phyloP scores from a whole-genome alignment of 1,139 yeast genomes.

The Candida sp. region DNA sequence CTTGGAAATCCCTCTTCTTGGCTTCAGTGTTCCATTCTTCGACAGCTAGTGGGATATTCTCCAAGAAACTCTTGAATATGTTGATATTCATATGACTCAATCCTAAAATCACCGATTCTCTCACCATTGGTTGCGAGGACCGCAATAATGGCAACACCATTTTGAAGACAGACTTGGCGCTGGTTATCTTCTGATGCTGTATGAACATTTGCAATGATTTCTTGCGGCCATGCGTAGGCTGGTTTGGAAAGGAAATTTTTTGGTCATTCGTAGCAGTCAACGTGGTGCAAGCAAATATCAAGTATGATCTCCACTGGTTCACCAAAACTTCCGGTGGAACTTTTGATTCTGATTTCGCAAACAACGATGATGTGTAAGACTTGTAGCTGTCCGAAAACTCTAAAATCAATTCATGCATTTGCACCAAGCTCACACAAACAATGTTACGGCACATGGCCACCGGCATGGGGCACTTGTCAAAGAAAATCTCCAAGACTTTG shows the following conservation, averaged over 20 bases:
- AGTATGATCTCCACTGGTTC: conserved; percentile 87
- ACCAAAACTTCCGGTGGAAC: conserved; percentile 74
- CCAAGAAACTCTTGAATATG: conserved; percentile 82
- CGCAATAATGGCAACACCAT: conserved; percentile 85
- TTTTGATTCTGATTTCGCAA: conserved; percentile 28
- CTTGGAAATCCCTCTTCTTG: conserved; percentile 35
- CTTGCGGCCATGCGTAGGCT: conserved; percentile 68
- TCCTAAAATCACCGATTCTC: conserved; percentile 88
- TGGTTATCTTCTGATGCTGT: conserved; percentile 90
- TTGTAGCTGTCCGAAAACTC: conserved; percentile 60
- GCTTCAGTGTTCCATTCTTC: conserved; percentile 53
- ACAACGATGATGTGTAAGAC: conserved; percentile 45
- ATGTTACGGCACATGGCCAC: conserved; percentile 94
- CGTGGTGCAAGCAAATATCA: conserved; percentile 93
- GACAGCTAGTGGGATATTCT: conserved; percentile 70
- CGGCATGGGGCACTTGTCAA: conserved; percentile 88
- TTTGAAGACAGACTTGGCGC: conserved; percentile 88
- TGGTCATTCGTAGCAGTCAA: conserved; percentile 91
- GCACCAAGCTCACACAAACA: conserved; percentile 88
- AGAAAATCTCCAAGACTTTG: conserved; percentile 68
- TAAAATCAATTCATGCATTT: conserved; percentile 81
- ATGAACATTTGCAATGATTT: conserved; percentile 78
- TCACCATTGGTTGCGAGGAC: conserved; percentile 70
- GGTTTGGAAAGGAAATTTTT: conserved; percentile 64
- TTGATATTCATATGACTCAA: conserved; percentile 90